A percentile compares a stretch with the other conserved stretches of the same genome.
Evolutionary conservation across 495 filamentous ascomycete species (phyloP).

Genomic region (Rostrohypoxylon terebratum): DNA sequence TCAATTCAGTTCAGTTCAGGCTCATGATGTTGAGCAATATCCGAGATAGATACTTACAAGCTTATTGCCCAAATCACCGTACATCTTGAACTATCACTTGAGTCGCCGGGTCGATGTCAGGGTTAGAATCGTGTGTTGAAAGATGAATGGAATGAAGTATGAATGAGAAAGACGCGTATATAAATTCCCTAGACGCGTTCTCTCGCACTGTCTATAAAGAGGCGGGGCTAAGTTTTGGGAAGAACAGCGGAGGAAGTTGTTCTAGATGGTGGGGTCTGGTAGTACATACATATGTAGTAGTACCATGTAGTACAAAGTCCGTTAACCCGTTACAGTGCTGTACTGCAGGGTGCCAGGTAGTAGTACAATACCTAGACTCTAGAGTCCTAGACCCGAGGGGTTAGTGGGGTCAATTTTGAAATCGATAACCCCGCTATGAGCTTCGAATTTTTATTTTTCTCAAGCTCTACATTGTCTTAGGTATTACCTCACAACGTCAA

Average conservation of each 20-base stretch:
- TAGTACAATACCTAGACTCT: no score
- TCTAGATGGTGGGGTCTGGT: constrained; percentile 6
- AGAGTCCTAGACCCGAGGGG: constrained; percentile 21
- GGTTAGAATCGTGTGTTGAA: no score
- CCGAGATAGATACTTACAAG: constrained; percentile 50
- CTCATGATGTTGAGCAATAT: background rate
- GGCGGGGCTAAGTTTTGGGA: constrained; percentile 8
- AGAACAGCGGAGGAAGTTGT: background rate
- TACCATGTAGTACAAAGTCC: no score
- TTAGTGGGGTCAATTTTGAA: constrained; percentile 24
- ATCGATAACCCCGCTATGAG: constrained; percentile 31
- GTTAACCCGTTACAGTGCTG: no score
- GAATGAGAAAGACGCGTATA: constrained; percentile 25
- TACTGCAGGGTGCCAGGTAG: no score
- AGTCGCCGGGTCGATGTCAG: background rate
- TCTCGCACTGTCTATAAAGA: background rate
- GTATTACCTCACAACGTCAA: constrained; percentile 18
- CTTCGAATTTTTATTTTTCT: constrained; percentile 36
- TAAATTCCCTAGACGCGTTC: constrained; percentile 18
- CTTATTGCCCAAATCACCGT: constrained; percentile 92
- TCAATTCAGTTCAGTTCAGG: constrained; percentile 37
- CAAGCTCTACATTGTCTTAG: constrained; percentile 1
- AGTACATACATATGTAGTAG: no score
- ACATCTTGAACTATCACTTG: constrained; percentile 67
- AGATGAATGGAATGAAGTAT: background rate